These are phyloP conservation scores for Rhytidiadelphus loreus DNA, from an alignment of 225 moss, liverwort and hornwort genomes.

Conservation along the genomic window DNA sequence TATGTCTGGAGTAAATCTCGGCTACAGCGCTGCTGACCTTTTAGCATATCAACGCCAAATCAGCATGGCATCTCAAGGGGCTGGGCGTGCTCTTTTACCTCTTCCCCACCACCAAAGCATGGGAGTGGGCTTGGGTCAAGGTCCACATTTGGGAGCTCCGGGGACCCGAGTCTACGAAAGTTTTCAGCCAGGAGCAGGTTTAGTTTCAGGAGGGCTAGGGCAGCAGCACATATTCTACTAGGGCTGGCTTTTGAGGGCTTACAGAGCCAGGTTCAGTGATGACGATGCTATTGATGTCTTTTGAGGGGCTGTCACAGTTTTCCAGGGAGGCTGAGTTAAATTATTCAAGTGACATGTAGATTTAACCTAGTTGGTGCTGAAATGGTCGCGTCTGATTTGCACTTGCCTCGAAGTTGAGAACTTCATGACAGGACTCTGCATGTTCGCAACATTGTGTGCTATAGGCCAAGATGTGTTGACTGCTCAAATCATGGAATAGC, in stretches of 20 bases:
- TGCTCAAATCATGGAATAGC: constrained; percentile 9
- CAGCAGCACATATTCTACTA: constrained; percentile 45
- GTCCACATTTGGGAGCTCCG: constrained; percentile 36
- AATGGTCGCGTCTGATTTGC: constrained; percentile 4
- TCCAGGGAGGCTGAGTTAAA: constrained; percentile 4
- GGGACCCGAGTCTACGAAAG: constrained; percentile 48
- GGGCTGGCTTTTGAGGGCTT: neutral
- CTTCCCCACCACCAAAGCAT: constrained; percentile 46
- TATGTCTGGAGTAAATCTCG: constrained; percentile 30
- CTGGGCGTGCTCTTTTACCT: constrained; percentile 45
- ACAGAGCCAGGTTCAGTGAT: neutral
- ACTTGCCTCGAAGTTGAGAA: constrained; percentile 1
- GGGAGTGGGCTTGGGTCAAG: constrained; percentile 41
- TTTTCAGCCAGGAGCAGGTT: constrained; percentile 49
- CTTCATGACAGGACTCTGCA: neutral
- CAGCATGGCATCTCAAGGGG: constrained; percentile 29
- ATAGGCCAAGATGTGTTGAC: neutral
- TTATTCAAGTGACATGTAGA: constrained; percentile 24
- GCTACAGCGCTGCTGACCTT: constrained; percentile 33
- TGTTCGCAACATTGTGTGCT: neutral
- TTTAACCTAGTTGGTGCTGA: neutral
- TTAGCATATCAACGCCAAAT: constrained; percentile 43
- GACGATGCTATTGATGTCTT: constrained; percentile 9
- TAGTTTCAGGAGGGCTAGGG: constrained; percentile 34
- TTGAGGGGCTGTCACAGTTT: constrained; percentile 4